Base-by-base conservation (phyloP, 371 early-diverging fungal genomes). In the Actinomortierella ambigua region DNA sequence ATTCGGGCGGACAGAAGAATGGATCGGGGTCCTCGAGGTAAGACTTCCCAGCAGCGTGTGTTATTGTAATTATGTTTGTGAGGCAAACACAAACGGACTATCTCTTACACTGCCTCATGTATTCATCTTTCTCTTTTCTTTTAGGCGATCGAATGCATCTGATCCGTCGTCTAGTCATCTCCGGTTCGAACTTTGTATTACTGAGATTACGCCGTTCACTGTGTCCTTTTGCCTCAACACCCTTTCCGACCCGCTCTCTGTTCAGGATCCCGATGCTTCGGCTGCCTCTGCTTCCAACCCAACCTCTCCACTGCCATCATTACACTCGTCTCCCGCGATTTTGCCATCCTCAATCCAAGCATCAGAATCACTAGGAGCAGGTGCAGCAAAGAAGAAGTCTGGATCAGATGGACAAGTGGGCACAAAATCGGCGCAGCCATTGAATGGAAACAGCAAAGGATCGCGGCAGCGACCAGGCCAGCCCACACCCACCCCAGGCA, bases 121-220 rank as follows among this genome's bases (percentile, higher is more conserved):
- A 34, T 34, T 34, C 11, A 6, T 34, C 11, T 34, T 34, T 11
- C 34, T 34, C 34, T 34, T 60, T 18, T 59, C 62, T 0, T 60
- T 54, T 20, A 56, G 57, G 41, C 59, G 75, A 39, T 41, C 75
- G 11, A 34, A 41, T 2, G 44, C 65, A 18, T 20, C 61, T 5
- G 75, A 73, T 42, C 44, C 63, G 5, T 55, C 70, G 11, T 62
- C 56, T 52, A 57, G 54, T 18, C 34, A 34, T 34, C 57, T 73
- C 20, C 75, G 75, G n/a, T 73, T 73, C 41, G 75, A 73, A 28
- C 58, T 73, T n/a, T 73, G 75, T 47, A 73, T 73, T 15, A 73
- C 75, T 1, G 75, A 73, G 34, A 73, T 73, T 24, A 73, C 75
- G n/a, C 75, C 75, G 2, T 73, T 66, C 39, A 73, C 75, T 6